These are phyloP conservation scores for Phialophora tarda DNA, from an alignment of 2,329 filamentous ascomycete genomes.

Conservation along the genomic window DNA sequence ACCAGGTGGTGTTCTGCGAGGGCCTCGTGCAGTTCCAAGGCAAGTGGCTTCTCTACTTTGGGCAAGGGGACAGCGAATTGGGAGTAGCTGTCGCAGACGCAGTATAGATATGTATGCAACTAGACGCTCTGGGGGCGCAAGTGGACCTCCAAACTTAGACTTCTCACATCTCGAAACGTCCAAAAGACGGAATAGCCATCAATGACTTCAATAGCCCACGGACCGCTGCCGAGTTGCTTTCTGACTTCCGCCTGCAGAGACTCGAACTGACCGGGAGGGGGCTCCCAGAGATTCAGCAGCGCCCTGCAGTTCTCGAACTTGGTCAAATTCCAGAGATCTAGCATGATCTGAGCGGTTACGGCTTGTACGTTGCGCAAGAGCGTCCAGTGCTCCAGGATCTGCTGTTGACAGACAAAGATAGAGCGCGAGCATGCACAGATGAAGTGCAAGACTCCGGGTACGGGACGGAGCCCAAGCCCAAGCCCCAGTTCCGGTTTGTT, in stretches of 20 bases:
- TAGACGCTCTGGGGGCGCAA: neutral
- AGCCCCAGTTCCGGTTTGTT: neutral
- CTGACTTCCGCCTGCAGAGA: neutral
- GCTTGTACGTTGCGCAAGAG: neutral
- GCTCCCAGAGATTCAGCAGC: neutral
- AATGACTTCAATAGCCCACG: conserved; percentile 10
- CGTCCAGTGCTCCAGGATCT: neutral
- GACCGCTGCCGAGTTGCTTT: neutral
- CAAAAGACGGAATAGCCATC: conserved; percentile 12
- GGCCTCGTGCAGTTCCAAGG: conserved; percentile 44
- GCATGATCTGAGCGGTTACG: neutral
- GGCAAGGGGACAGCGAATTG: conserved; percentile 13
- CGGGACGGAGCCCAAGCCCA: neutral
- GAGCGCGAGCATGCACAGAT: neutral
- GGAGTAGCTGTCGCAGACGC: conserved; percentile 4
- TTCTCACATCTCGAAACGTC: conserved; percentile 10
- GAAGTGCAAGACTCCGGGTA: neutral
- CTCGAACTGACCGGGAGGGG: neutral
- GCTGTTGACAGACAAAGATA: neutral
- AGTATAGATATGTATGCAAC: neutral
- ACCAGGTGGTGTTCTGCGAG: conserved; percentile 44
- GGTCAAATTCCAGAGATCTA: neutral
- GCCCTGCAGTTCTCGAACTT: neutral
- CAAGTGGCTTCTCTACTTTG: conserved; percentile 38
- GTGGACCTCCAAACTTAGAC: conserved; percentile 7